Conservation (phyloP, 306 rosid species). For the Sophora flavescens region DNA sequence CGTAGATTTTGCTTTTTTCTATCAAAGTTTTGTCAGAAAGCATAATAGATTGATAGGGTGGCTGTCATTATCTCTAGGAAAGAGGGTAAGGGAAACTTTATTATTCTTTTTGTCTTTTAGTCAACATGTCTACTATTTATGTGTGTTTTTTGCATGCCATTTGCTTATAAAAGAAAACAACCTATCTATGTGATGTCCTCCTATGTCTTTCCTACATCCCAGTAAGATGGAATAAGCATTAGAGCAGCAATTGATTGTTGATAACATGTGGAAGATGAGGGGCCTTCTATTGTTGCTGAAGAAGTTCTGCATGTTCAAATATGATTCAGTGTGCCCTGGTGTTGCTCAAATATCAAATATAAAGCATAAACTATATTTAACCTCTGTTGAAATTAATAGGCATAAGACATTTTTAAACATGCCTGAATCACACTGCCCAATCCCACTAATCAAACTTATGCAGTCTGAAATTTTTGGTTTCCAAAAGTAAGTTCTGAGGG, state of each 20-base stretch:
- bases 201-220: constrained; percentile 20
- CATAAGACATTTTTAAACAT: constrained; percentile 25
- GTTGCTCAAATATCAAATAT: constrained; percentile 2
- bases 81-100: constrained; percentile 67
- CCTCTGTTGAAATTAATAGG: constrained; percentile 31
- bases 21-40: constrained; percentile 88
- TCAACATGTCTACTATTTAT: constrained; percentile 3
- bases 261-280: constrained; percentile 19
- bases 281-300: constrained; percentile 16
- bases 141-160: no score
- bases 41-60: constrained; percentile 85
- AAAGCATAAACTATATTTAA: constrained; percentile 1
- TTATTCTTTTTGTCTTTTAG: constrained; percentile 6
- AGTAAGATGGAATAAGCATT: constrained; percentile 16
- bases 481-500: constrained; percentile 33
- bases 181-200: constrained; percentile 25
- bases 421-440: constrained; percentile 15
- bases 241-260: constrained; percentile 11
- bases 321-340: constrained; percentile 23
- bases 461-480: constrained; percentile 12
- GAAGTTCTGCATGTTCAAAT: constrained; percentile 29
- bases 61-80: constrained; percentile 89
- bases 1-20: constrained; percentile 70
- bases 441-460: constrained; percentile 11
- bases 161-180: no score